Base-by-base conservation (phyloP, 352 stramenopile genomes). In the Phytophthora cajani region DNA sequence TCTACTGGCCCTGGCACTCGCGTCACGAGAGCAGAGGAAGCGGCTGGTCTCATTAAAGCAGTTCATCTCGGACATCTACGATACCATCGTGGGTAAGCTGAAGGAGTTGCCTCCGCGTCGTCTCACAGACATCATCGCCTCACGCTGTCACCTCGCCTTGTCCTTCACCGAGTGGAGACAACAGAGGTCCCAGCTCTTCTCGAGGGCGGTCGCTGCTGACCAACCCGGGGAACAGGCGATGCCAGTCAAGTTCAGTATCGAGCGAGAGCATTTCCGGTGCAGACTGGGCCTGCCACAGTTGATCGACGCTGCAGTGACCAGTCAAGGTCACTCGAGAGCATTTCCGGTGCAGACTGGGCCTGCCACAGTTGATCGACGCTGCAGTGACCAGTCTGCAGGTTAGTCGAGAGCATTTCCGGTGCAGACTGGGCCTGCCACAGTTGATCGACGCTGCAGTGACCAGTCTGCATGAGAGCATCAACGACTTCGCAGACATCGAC, bases 61-160 rank as follows among this genome's bases (percentile, higher is more conserved):
- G 54, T 88, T 91, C 47, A 93, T 91, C 36, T 74, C 68, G 14
- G 81, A 90, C 55, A 81, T 89, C 2, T 93, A 93, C 71, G 85
- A 90, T 55, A 87, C 78, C 1, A 72, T 93, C 16, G 71, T 91
- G 1, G 82, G 82, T 0, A 81, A 76, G 2, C 42, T 91, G 30
- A 67, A 72, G n/a, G 80, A 88, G 10, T 38, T 86, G 23, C 67
- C 72, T 9, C 38, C 54, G 1, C 25, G 16, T 0, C 58, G 56
- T 1, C 42, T 83, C 7, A 42, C 67, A 8, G 72, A 78, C 8
- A 64, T 85, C 3, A 23, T 92, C 1, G 60, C 60, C 14, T 66
- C 63, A 12, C 75, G 71, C 44, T 87, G 76, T 19, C 77, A 79
- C 19, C 71, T 93, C 12, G 62, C 77, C 2, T 55, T 93, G 38